Base-by-base conservation (phyloP, 192 early-diverging fungal genomes). In the Backusella psychrophila region DNA sequence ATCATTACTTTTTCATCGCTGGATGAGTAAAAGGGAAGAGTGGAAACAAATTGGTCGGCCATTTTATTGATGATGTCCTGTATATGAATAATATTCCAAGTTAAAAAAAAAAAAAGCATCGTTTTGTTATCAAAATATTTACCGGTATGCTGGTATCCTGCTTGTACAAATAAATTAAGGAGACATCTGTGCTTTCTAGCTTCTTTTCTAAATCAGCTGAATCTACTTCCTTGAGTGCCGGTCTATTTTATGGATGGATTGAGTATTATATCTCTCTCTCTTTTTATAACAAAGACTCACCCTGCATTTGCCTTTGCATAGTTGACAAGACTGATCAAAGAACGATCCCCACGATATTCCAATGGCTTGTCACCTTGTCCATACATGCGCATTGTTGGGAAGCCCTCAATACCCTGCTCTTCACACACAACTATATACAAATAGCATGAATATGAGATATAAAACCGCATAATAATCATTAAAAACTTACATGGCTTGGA, bases 321-420 rank as follows among this genome's bases (percentile, higher is more conserved):
- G 17, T 34, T 53, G 26, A 77, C 38, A 46, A 74, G 66, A 21
- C 71, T 74, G 42, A 26, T 56, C 26, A 72, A 44, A n/a, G 65
- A 67, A 49, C 66, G 75, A 63, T 63, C 56, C 21, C 52, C 71
- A 5, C 19, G 15, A 67, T 66, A 74, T 12, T 38, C 38, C 14
- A 63, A 44, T 44, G 59, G 26, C 7, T 75, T 26, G 4, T 31
- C 9, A 1, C 63, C 74, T 35, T 67, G 26, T 67, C 36, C 36
- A 73, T 90, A 88, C 79, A 94, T 88, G 79, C 90, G 90, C 66
- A 99, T 83, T 11, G 96, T 96, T 34, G 97, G 97, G 82, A 91
- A 99, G 31, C 92, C 94, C 36, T 85, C 81, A 35, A 99, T 85
- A 39, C 85, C 83, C 75, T 89, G 89, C 38, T 89, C 79, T 21